Evolutionary conservation across 1,284 basidiomycete species (phyloP), one percentile per base, ranked within the genome.

Genomic region (Leccinum fuscescens): DNA sequence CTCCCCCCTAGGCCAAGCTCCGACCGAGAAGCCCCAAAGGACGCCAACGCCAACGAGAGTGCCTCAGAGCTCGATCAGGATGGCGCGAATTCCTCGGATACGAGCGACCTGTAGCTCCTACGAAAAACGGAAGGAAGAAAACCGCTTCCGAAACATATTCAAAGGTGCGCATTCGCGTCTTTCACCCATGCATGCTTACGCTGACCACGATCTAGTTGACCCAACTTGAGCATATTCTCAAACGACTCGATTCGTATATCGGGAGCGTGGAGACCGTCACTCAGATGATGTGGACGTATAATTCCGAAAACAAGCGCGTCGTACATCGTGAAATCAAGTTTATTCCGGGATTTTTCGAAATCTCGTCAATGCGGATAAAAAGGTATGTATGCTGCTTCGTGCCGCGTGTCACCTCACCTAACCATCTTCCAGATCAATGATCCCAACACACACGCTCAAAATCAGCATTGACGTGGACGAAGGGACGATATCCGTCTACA

Each of bases 361-460:
- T 99, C 82, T 99, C 6, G 97, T 99, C 69, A 99, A 99, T 74
- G 97, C 97, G 6, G 97, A 99, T 76, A 98, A 99, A 80, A 99
- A 99, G 88, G 96, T 92, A 65, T 56, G 72, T 69, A 20, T 52
- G 27, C 35, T 58, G 35, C 20, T 42, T 56, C 42, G 48, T 62
- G 8, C 29, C 54, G 31, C 5, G 12, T 22, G 37, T 51, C 29
- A 54, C 15, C 12, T 58, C 17, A 48, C 33, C 57, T 49, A 11
- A 56, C 3, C 1, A 5, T 24, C 50, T 14, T 56, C n/a, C 59
- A 96, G 94, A 92, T 96, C 72, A 96, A 96, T 65, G 95, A 29
- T 74, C 29, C 29, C 29, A 29, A 29, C 29, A 29, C 29, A 95
- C 77, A 85, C 86, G 6, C 80, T 98, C 72, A 96, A 95, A 76